Evolutionary conservation across 2,329 filamentous ascomycete genomes (phyloP).

Genomic region (Alternaria tenuissima): DNA sequence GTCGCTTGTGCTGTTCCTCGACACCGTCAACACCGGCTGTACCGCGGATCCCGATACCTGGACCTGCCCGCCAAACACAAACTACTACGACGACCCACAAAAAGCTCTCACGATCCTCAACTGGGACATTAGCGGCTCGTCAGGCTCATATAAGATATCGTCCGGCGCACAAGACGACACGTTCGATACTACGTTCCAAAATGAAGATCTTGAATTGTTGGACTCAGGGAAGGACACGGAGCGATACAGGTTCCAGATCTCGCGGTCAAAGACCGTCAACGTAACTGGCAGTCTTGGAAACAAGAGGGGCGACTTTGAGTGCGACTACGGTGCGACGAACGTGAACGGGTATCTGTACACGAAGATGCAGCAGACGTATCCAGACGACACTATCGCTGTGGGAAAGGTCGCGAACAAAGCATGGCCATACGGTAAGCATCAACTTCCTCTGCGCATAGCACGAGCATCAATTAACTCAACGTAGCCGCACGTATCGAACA

Average conservation of each 20-base stretch:
- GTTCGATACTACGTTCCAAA: conserved; percentile 65
- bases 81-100: conserved; percentile 56
- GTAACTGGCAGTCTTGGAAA: conserved; percentile 57
- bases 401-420: conserved; percentile 41
- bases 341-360: conserved; percentile 69
- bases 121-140: conserved; percentile 64
- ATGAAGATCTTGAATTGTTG: conserved; percentile 60
- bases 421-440: conserved; percentile 47
- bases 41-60: conserved; percentile 67
- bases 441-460: not conserved
- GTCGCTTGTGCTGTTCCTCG: conserved; percentile 66
- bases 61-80: conserved; percentile 67
- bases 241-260: conserved; percentile 66
- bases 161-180: conserved; percentile 61
- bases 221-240: conserved; percentile 61
- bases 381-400: conserved; percentile 35
- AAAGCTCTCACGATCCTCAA: conserved; percentile 63
- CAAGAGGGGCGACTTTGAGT: conserved; percentile 60
- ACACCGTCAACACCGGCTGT: conserved; percentile 63
- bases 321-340: conserved; percentile 65
- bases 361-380: conserved; percentile 55
- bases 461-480: conserved; percentile 14
- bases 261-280: conserved; percentile 62
- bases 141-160: conserved; percentile 60
- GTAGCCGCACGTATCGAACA: conserved; percentile 64